Percentiles rank a stretch among this genome's conserved stretches.
phyloP scores from a whole-genome alignment of 495 filamentous ascomycete genomes.

The Cercophora samala region DNA sequence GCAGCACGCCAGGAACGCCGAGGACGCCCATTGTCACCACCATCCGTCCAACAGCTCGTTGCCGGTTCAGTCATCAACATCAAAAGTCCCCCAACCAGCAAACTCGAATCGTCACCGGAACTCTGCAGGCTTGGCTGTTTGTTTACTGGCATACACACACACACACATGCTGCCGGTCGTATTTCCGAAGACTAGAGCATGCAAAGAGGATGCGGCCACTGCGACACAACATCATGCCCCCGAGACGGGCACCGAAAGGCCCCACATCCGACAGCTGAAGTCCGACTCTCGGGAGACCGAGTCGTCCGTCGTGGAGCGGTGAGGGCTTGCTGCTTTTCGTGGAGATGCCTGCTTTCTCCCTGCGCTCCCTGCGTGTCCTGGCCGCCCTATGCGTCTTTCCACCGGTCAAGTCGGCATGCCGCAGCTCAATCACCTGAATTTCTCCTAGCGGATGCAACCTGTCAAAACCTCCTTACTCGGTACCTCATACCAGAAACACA shows the following conservation, averaged over 20 bases:
- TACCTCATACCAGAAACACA: too few relatives aligned
- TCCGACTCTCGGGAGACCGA: slow-evolving; percentile 3
- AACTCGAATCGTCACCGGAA: background rate
- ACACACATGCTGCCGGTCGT: background rate
- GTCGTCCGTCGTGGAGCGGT: background rate
- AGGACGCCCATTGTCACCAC: background rate
- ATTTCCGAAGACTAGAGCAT: slow-evolving; percentile 3
- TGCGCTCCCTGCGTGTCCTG: background rate
- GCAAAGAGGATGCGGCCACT: slow-evolving; percentile 12
- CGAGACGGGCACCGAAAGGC: background rate
- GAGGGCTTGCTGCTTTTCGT: background rate
- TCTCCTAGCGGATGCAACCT: slow-evolving; percentile 18
- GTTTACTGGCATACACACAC: background rate
- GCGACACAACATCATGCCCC: slow-evolving; percentile 15
- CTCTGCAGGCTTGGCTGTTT: background rate
- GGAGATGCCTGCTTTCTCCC: background rate
- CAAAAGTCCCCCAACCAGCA: background rate
- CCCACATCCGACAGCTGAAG: background rate
- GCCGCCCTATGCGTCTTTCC: slow-evolving; percentile 17
- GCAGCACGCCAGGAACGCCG: background rate
- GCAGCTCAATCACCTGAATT: slow-evolving; percentile 21
- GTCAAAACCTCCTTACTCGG: background rate
- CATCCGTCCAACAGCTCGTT: slow-evolving; percentile 5
- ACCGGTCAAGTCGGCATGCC: slow-evolving; percentile 16
- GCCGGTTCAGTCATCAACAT: background rate